Percentiles rank a stretch among this genome's conserved stretches.
phyloP scores from a whole-genome alignment of 768 basidiomycete genomes.

The Aureoboletus auriporus region DNA sequence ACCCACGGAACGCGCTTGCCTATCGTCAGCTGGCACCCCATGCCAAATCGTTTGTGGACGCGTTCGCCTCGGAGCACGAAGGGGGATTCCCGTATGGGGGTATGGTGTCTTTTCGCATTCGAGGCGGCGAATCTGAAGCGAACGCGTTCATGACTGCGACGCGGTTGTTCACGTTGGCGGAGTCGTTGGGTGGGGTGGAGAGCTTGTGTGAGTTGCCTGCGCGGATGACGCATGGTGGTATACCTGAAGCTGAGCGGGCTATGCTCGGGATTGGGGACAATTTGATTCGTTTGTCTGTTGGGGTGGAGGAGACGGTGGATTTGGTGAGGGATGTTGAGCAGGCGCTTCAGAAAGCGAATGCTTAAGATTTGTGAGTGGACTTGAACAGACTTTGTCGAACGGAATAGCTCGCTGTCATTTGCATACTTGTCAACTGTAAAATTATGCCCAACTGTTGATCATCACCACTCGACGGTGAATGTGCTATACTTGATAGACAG shows the following conservation, averaged over 20 bases:
- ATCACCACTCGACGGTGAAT: too few species aligned
- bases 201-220: conserved; percentile 84
- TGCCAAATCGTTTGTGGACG: conserved; percentile 60
- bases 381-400: too few species aligned
- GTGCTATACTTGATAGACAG: too few species aligned
- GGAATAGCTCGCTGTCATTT: too few species aligned
- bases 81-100: conserved; percentile 85
- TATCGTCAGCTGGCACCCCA: conserved; percentile 61
- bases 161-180: conserved; percentile 76
- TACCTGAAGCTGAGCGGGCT: conserved; percentile 64
- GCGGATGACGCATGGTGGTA: conserved; percentile 83
- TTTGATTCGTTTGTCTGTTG: conserved; percentile 77
- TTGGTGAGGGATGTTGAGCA: conserved; percentile 42
- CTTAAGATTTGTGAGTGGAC: background rate
- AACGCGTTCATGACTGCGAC: conserved; percentile 64
- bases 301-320: conserved; percentile 86
- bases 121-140: conserved; percentile 49
- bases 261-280: conserved; percentile 74
- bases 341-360: conserved; percentile 20
- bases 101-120: conserved; percentile 75
- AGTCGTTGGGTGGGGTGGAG: conserved; percentile 91
- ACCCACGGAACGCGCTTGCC: conserved; percentile 65
- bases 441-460: too few species aligned
- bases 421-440: too few species aligned
- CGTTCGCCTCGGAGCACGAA: conserved; percentile 25